phyloP scores from a whole-genome alignment of 805 yeast genomes.

The Kazachstania viticola region DNA sequence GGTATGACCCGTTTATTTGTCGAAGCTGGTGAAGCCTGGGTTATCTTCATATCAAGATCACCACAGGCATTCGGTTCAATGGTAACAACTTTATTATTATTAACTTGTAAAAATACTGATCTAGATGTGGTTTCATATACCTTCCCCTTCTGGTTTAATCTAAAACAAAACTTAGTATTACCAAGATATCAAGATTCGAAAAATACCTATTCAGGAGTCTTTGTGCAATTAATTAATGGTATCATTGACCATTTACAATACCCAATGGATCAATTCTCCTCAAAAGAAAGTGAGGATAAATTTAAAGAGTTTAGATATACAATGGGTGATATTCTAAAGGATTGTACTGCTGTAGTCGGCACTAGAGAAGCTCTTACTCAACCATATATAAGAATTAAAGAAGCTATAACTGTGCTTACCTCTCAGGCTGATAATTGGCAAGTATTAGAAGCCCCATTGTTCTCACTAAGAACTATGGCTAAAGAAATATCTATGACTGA shows the following conservation, averaged over 20 bases:
- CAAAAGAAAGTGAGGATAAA: constrained; percentile 81
- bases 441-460: constrained; percentile 77
- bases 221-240: constrained; percentile 21
- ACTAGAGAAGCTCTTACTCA: constrained; percentile 54
- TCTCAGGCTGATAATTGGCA: constrained; percentile 48
- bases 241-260: constrained; percentile 59
- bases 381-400: constrained; percentile 53
- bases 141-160: constrained; percentile 81
- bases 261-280: constrained; percentile 51
- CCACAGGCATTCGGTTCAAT: constrained; percentile 62
- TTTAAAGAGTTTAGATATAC: constrained; percentile 90
- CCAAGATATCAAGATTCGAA: constrained; percentile 23
- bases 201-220: constrained; percentile 14
- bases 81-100: constrained; percentile 58
- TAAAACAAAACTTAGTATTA: constrained; percentile 47
- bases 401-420: constrained; percentile 22
- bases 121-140: constrained; percentile 84
- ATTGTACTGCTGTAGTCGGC: constrained; percentile 87
- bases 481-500: constrained; percentile 68
- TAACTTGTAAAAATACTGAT: constrained; percentile 68
- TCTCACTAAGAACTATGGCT: constrained; percentile 89
- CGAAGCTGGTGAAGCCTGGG: constrained; percentile 96
- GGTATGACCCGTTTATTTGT: constrained; percentile 68
- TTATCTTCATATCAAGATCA: constrained; percentile 62
- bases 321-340: constrained; percentile 95